These are phyloP conservation scores for Podila minutissima DNA, from an alignment of 192 early-diverging fungal genomes.

Conservation along the genomic window DNA sequence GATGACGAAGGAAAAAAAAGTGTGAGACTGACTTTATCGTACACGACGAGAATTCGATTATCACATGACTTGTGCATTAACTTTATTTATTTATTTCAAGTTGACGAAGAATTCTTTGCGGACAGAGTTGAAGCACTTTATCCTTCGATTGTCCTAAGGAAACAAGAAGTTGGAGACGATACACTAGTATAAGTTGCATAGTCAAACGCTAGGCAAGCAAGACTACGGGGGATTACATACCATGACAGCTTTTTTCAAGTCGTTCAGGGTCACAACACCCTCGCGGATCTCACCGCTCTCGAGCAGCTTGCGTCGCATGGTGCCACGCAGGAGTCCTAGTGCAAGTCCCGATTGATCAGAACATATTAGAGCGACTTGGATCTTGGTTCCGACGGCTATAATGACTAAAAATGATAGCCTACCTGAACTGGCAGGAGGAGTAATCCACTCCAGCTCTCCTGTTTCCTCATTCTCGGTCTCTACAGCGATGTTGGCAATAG, in stretches of 20 bases:
- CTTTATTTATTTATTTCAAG: conserved; percentile 5
- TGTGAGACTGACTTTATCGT: too few species aligned
- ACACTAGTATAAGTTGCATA: neutral
- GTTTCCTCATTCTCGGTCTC: conserved; percentile 25
- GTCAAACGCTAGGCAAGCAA: neutral
- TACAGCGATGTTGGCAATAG: conserved; percentile 67
- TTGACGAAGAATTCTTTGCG: conserved; percentile 55
- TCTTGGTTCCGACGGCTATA: conserved; percentile 5
- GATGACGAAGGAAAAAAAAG: too few species aligned
- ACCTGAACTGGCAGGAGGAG: conserved; percentile 47
- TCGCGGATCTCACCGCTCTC: conserved; percentile 46
- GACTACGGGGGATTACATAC: conserved; percentile 18
- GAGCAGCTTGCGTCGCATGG: conserved; percentile 55
- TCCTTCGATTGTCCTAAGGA: conserved; percentile 52
- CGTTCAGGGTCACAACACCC: conserved; percentile 53
- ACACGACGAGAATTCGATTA: too few species aligned
- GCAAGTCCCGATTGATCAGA: neutral
- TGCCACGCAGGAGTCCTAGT: conserved; percentile 57
- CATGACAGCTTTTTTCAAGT: conserved; percentile 54
- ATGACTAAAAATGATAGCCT: conserved; percentile 15
- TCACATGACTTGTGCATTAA: too few species aligned
- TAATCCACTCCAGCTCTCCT: conserved; percentile 54
- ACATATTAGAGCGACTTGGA: neutral
- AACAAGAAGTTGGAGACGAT: neutral
- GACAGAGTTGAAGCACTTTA: conserved; percentile 69